These are phyloP conservation scores for Cryptococcus floricola DNA, from an alignment of 1,284 basidiomycete genomes.

Conservation along the genomic window DNA sequence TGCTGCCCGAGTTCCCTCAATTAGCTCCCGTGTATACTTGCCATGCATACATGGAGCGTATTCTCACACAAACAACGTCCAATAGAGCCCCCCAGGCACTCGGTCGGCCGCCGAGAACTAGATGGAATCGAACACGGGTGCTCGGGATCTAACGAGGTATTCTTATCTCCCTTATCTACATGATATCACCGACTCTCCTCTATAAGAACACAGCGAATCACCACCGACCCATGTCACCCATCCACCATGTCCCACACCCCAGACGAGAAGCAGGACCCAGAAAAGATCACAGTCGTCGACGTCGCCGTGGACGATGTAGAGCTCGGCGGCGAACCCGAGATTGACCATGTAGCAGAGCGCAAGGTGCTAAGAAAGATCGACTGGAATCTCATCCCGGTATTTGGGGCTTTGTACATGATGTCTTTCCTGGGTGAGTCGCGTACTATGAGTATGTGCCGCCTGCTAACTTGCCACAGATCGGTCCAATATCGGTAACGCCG, in stretches of 20 bases:
- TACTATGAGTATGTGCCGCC: neutral
- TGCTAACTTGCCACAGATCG: slow-evolving; percentile 3
- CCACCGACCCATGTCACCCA: neutral
- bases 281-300: neutral
- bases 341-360: slow-evolving; percentile 6
- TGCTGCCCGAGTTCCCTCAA: too few species aligned
- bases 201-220: neutral
- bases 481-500: slow-evolving; percentile 12
- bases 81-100: neutral
- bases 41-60: too few species aligned
- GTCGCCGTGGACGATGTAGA: neutral
- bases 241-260: neutral
- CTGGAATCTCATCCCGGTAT: slow-evolving; percentile 7
- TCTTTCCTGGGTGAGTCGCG: slow-evolving; percentile 21
- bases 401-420: slow-evolving; percentile 21
- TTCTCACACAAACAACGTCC: too few species aligned
- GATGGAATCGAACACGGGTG: neutral
- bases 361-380: slow-evolving; percentile 12
- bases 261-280: neutral
- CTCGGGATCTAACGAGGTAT: neutral
- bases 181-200: neutral
- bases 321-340: slow-evolving; percentile 2
- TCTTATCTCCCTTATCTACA: neutral
- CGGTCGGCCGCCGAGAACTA: neutral
- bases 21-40: too few species aligned